These are phyloP conservation scores for Chionographis japonica DNA, from an alignment of 106 monocot genomes.

Conservation along the genomic window DNA sequence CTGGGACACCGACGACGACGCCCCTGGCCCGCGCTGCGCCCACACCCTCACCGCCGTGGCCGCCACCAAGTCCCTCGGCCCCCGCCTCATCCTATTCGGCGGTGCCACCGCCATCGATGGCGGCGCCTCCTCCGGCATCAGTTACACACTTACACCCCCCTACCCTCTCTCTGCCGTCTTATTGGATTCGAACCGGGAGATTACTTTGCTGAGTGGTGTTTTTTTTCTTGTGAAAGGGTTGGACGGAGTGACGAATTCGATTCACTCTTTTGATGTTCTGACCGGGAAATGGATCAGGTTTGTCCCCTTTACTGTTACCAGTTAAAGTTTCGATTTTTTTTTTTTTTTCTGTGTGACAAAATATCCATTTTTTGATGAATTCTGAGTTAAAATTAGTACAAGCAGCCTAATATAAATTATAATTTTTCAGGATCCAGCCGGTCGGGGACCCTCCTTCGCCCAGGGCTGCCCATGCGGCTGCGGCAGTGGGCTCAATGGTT, in stretches of 20 bases:
- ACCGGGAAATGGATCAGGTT: slow-evolving; percentile 84
- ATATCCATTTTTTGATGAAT: background rate
- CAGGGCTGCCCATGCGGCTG: slow-evolving; percentile 95
- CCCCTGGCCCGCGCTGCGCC: slow-evolving; percentile 76
- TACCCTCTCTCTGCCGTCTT: background rate
- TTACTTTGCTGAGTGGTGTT: background rate
- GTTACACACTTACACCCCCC: slow-evolving; percentile 20
- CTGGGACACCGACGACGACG: slow-evolving; percentile 79
- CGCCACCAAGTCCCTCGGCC: slow-evolving; percentile 78
- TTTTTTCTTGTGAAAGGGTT: slow-evolving; percentile 43
- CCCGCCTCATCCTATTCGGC: slow-evolving; percentile 96
- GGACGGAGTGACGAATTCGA: slow-evolving; percentile 87
- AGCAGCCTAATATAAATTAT: background rate
- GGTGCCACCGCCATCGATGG: slow-evolving; percentile 95
- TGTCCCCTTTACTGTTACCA: background rate
- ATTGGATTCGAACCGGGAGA: background rate
- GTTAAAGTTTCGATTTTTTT: background rate
- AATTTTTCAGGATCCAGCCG: slow-evolving; percentile 57
- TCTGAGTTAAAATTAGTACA: background rate
- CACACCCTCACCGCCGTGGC: slow-evolving; percentile 89
- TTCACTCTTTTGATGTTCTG: slow-evolving; percentile 74
- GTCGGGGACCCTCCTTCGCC: slow-evolving; percentile 91
- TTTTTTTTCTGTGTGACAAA: background rate
- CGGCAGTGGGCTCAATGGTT: slow-evolving; percentile 91
- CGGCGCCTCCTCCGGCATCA: slow-evolving; percentile 67